Evolutionary conservation across 352 stramenopile species (phyloP).

Genomic region (Phytopythium mirpurense): DNA sequence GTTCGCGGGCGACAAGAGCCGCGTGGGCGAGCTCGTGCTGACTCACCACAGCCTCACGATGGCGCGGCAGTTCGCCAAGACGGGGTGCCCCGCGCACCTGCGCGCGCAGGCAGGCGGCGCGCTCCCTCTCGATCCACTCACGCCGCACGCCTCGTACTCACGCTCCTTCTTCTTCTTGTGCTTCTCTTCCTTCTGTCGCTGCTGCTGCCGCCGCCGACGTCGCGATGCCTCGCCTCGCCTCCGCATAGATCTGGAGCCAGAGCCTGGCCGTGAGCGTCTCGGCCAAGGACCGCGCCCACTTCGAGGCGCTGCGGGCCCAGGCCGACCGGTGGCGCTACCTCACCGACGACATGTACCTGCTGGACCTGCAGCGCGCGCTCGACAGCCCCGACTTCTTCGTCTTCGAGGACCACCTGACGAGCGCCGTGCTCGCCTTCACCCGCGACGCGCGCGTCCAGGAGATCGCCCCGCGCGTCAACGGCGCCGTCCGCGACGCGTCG

Average conservation of each 20-base stretch:
- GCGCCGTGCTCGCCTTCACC: conserved; percentile 68
- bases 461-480: conserved; percentile 46
- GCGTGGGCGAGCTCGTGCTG: conserved; percentile 59
- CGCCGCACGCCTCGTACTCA: conserved; percentile 1
- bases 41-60: conserved; percentile 60
- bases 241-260: conserved; percentile 66
- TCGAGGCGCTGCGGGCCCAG: conserved; percentile 36
- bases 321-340: conserved; percentile 36
- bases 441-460: conserved; percentile 43
- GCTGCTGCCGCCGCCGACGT: background rate
- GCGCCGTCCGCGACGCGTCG: conserved; percentile 17
- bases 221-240: no score
- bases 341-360: conserved; percentile 75
- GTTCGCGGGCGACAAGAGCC: conserved; percentile 60
- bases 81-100: conserved; percentile 52
- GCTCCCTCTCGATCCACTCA: background rate
- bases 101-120: conserved; percentile 30
- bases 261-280: conserved; percentile 32
- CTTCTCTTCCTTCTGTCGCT: background rate
- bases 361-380: conserved; percentile 74
- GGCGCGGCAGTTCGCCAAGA: conserved; percentile 75
- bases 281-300: conserved; percentile 34
- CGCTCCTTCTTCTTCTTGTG: no score
- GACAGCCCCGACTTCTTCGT: conserved; percentile 81
- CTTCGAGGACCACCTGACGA: conserved; percentile 73